These are phyloP conservation scores for Xylaria sp. DNA, from an alignment of 2,329 filamentous ascomycete species.

Conservation along the genomic window DNA sequence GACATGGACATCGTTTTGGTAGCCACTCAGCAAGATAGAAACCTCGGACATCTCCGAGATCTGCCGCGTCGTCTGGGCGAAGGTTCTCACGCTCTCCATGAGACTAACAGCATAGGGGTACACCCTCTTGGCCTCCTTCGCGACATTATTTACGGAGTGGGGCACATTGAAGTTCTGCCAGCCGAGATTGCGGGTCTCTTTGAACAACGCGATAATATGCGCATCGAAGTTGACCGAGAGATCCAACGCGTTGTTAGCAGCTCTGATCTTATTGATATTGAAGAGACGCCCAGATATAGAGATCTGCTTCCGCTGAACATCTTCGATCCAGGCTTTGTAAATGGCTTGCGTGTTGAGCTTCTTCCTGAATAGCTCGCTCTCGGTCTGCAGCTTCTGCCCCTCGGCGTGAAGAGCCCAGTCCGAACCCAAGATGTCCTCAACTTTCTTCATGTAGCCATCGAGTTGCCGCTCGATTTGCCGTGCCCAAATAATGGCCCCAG, in stretches of 20 bases:
- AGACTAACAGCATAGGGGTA: constrained; percentile 97
- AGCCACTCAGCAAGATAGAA: constrained; percentile 83
- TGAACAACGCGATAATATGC: constrained; percentile 97
- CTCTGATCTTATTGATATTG: constrained; percentile 82
- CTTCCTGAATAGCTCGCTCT: constrained; percentile 91
- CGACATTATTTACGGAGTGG: constrained; percentile 91
- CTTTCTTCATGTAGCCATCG: constrained; percentile 96
- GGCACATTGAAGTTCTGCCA: constrained; percentile 96
- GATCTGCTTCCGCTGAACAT: constrained; percentile 85
- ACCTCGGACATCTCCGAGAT: constrained; percentile 87
- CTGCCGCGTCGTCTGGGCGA: constrained; percentile 82
- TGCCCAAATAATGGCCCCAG: constrained; percentile 96
- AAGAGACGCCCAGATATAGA: constrained; percentile 93
- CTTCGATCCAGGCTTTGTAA: constrained; percentile 92
- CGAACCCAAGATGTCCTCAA: constrained; percentile 94
- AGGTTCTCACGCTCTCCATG: constrained; percentile 97
- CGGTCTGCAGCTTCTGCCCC: constrained; percentile 88
- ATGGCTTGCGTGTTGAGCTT: constrained; percentile 94
- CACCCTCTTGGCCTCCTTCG: constrained; percentile 97
- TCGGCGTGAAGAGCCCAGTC: constrained; percentile 95
- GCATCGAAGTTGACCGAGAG: constrained; percentile 95
- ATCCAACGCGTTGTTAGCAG: constrained; percentile 87
- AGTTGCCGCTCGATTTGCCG: constrained; percentile 96
- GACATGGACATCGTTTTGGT: constrained; percentile 85
- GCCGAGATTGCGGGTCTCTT: constrained; percentile 92